phyloP scores from a whole-genome alignment of 1,139 yeast species.

The Maudiozyma humilis region DNA sequence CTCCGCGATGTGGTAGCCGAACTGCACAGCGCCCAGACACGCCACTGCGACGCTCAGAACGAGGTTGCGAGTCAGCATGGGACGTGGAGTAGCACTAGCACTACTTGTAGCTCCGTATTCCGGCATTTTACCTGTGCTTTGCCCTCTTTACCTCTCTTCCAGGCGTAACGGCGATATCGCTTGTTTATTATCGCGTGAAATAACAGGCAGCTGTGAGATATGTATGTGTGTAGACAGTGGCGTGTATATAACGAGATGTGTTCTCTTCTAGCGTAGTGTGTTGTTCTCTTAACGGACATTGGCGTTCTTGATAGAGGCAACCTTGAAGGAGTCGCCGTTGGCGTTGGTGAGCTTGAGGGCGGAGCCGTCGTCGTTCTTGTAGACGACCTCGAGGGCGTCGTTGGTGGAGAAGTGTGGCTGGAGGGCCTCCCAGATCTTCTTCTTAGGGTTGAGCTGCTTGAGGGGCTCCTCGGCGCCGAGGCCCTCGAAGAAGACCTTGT shows the following conservation, averaged over 20 bases:
- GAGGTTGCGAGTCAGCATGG: conserved; percentile 6
- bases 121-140: neutral
- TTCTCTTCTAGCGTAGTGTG: no score
- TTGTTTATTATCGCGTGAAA: no score
- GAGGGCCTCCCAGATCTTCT: conserved; percentile 92
- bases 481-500: conserved; percentile 89
- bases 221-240: no score
- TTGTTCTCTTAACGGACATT: conserved; percentile 54
- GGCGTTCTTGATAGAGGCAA: conserved; percentile 58
- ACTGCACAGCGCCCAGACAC: conserved; percentile 72
- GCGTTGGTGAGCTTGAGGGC: conserved; percentile 71
- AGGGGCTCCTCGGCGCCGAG: conserved; percentile 76
- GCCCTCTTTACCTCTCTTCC: neutral
- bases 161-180: no score
- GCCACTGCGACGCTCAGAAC: conserved; percentile 33
- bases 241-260: no score
- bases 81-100: neutral
- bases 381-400: conserved; percentile 68
- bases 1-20: conserved; percentile 86
- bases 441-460: conserved; percentile 92
- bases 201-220: no score
- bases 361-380: conserved; percentile 56
- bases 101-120: neutral
- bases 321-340: conserved; percentile 66
- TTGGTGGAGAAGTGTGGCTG: conserved; percentile 87